phyloP scores from a whole-genome alignment of 164 flowering plant species.

The Litsea cubeba region DNA sequence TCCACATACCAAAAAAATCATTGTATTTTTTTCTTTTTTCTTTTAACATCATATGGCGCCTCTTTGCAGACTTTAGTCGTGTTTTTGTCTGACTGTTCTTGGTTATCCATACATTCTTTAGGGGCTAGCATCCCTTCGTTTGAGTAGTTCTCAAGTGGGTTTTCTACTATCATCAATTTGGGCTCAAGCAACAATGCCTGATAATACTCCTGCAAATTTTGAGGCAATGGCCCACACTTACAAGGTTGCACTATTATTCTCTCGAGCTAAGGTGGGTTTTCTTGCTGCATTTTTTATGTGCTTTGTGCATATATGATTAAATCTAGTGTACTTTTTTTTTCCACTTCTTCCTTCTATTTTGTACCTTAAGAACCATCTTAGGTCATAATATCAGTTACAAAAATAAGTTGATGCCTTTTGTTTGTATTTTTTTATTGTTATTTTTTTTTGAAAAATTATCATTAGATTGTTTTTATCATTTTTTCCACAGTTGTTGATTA shows the following conservation, averaged over 20 bases:
- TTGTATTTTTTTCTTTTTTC: no score
- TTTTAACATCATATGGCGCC: neutral
- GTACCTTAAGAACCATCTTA: no score
- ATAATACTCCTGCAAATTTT: constrained; percentile 63
- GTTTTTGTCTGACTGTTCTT: constrained; percentile 4
- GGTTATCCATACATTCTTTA: constrained; percentile 14
- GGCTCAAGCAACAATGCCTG: constrained; percentile 74
- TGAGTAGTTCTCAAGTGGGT: constrained; percentile 82
- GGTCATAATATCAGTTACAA: no score
- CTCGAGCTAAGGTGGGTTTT: constrained; percentile 58
- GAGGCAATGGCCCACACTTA: constrained; percentile 84
- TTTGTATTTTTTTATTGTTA: no score
- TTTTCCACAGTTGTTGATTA: no score
- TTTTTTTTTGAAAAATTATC: no score
- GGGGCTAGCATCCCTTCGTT: constrained; percentile 53
- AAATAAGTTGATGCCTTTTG: no score
- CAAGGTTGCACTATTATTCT: constrained; percentile 52
- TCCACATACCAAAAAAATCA: no score
- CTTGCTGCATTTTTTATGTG: neutral
- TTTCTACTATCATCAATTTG: constrained; percentile 82
- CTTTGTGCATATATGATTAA: neutral
- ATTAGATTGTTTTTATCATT: no score
- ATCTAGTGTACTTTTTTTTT: no score
- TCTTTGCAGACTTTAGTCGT: neutral
- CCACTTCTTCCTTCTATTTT: no score